These are phyloP conservation scores for Picea sitchensis DNA, from an alignment of 75 land plant species.

Conservation along the genomic window DNA sequence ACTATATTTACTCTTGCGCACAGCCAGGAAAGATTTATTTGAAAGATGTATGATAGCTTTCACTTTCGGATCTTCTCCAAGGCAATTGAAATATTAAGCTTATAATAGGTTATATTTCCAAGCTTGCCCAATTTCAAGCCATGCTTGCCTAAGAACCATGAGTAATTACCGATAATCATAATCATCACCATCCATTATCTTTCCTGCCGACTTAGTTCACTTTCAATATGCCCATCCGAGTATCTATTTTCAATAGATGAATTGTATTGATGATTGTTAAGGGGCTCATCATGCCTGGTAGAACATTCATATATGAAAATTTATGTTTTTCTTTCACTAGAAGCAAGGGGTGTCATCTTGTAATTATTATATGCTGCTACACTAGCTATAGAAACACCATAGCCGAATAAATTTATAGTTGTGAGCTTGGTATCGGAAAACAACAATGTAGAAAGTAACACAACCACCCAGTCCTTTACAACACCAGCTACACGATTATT, in stretches of 20 bases:
- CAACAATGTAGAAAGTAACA: constrained; percentile 58
- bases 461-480: constrained; percentile 34
- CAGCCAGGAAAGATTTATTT: too few relatives aligned
- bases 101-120: too few relatives aligned
- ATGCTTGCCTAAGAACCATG: too few relatives aligned
- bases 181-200: neutral
- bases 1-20: too few relatives aligned
- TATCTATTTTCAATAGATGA: constrained; percentile 4
- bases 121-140: too few relatives aligned
- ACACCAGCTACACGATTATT: constrained; percentile 98
- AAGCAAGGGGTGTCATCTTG: constrained; percentile 72
- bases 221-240: neutral
- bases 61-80: too few relatives aligned
- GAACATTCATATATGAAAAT: neutral
- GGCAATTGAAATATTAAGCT: too few relatives aligned
- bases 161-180: too few relatives aligned
- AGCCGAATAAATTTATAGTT: constrained; percentile 73
- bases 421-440: constrained; percentile 91
- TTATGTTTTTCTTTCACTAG: constrained; percentile 6
- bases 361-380: constrained; percentile 19
- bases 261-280: neutral
- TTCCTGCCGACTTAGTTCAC: neutral
- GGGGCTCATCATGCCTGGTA: neutral
- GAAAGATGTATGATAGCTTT: neutral
- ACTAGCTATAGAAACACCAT: constrained; percentile 82